Percentiles rank a stretch among this genome's conserved stretches.
These are phyloP conservation scores for Typha latifolia DNA, from an alignment of 176 grass and related monocot species.

Conservation along the genomic window DNA sequence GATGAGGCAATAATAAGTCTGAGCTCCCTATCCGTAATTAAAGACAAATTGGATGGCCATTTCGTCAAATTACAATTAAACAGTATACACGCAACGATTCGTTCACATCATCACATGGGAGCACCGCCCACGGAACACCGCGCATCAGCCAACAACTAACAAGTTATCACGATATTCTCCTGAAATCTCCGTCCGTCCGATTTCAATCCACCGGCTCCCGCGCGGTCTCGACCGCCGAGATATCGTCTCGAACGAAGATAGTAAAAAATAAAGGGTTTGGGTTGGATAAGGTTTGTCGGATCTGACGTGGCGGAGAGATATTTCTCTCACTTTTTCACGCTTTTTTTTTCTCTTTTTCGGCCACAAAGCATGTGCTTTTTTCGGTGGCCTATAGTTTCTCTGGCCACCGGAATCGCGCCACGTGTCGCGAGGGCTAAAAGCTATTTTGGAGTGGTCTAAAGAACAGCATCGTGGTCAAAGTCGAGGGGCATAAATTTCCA, in stretches of 20 bases:
- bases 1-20: no score
- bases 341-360: no score
- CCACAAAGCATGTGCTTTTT: not conserved
- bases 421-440: not conserved
- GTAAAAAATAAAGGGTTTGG: no score
- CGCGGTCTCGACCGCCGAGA: no score
- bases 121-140: not conserved
- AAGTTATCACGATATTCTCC: not conserved
- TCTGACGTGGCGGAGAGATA: constrained; percentile 18
- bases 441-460: not conserved
- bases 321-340: not conserved
- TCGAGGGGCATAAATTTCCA: no score
- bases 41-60: no score
- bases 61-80: no score
- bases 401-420: not conserved
- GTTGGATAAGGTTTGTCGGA: constrained; percentile 30
- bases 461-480: no score
- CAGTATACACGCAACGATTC: no score
- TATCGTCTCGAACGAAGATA: no score
- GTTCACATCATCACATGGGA: not conserved
- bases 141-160: not conserved
- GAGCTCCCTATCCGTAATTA: no score
- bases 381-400: constrained; percentile 4
- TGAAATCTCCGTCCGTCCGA: not conserved
- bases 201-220: no score